Conservation (phyloP, 1,284 basidiomycete species). For the Irpex sp. region DNA sequence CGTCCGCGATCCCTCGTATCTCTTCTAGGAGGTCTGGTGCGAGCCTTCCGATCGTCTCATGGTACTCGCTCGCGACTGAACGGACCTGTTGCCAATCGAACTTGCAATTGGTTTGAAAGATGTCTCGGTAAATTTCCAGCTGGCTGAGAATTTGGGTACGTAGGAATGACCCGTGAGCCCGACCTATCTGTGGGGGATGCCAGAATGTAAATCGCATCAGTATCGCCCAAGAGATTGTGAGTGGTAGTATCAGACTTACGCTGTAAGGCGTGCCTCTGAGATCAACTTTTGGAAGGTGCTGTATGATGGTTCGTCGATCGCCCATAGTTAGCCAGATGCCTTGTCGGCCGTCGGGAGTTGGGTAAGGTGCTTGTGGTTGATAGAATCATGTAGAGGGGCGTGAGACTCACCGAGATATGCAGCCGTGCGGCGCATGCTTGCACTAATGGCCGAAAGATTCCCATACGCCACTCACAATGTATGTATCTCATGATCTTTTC, state of each 20-base stretch:
- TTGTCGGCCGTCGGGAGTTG: neutral
- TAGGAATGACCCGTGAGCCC: conserved; percentile 24
- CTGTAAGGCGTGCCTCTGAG: neutral
- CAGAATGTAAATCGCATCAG: neutral
- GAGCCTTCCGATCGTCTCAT: conserved; percentile 19
- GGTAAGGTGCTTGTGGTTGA: neutral
- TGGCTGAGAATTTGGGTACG: conserved; percentile 26
- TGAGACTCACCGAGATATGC: neutral
- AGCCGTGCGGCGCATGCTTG: neutral
- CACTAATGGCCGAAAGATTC: neutral
- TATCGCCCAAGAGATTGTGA: neutral
- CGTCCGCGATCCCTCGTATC: conserved; percentile 30
- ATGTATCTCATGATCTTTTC: neutral
- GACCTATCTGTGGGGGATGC: conserved; percentile 22
- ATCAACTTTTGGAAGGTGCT: neutral
- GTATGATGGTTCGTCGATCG: neutral
- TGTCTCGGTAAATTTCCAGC: conserved; percentile 25
- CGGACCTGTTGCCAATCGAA: conserved; percentile 23
- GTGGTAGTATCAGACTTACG: neutral
- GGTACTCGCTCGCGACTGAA: conserved; percentile 21
- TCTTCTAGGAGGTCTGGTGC: conserved; percentile 28
- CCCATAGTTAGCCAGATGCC: neutral
- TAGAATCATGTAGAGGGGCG: neutral
- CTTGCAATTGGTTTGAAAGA: conserved; percentile 27
- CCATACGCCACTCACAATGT: neutral